Base-by-base conservation (phyloP, 441 rosid genomes). In the Croton setiger region DNA sequence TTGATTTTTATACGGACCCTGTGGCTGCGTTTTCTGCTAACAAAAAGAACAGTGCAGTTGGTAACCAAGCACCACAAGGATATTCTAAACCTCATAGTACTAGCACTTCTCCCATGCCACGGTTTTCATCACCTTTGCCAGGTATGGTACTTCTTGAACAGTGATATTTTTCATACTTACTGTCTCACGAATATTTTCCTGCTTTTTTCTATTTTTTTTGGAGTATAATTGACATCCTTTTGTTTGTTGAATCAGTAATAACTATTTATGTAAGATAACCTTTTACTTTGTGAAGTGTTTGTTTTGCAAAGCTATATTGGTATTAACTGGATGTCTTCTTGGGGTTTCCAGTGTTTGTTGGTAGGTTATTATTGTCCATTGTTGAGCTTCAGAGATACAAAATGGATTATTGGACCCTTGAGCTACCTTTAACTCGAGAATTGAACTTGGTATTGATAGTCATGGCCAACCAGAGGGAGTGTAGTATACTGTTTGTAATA, bases 1-100 rank as follows among this genome's bases (percentile, higher is more conserved):
- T 91, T 69, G 96, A 87, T 81, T 91, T 76, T 76, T 93, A 91
- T 75, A 91, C 96, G 0, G 89, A 93, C 60, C 98, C 98, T 4
- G 82, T 84, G 87, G 77, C 96, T 3, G 94, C 96, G 44, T 91
- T 86, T 66, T 86, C 96, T 72, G 81, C 82, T 65, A 78, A 81
- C 81, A 86, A 72, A 75, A 80, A 64, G 68, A 83, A 77, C 70
- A 79, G 52, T 69, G 70, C 72, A 47, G 67, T 64, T 27, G 75
- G 63, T 64, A 73, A 66, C 68, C 81, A 55, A 48, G 65, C 73
- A 69, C 60, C 66, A 56, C 86, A 77, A 49, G 66, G 68, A 49
- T 55, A 73, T 71, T 54, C 39, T 52, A 64, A 74, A 37, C 75
- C 87, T 63, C 80, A 84, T 60, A 71, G 56, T 72, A 4, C 62